Percentiles rank a stretch among this genome's conserved stretches.
Evolutionary conservation across 257 asterid genomes (phyloP).

Genomic region (Echites panduratus): DNA sequence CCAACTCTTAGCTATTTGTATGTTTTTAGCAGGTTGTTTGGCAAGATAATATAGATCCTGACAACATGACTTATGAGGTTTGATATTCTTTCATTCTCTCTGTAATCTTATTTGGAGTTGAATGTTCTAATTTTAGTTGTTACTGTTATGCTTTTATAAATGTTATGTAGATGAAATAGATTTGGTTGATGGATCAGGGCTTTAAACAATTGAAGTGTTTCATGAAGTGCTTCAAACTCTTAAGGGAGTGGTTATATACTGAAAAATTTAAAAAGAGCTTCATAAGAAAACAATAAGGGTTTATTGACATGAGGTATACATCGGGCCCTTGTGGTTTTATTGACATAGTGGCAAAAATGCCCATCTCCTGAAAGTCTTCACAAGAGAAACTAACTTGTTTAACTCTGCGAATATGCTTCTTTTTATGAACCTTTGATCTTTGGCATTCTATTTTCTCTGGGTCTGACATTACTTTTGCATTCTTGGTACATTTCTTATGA

Average conservation of each 20-base stretch:
- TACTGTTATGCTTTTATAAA: not conserved
- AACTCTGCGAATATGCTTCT: not conserved
- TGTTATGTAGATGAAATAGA: not conserved
- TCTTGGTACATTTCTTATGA: not conserved
- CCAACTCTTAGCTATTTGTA: not conserved
- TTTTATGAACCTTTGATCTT: too few relatives aligned
- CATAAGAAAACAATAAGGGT: not conserved
- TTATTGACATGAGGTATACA: too few relatives aligned
- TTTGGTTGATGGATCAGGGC: not conserved
- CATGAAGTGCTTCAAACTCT: too few relatives aligned
- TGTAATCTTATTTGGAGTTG: not conserved
- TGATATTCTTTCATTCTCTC: not conserved
- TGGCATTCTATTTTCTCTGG: not conserved
- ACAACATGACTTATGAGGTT: slow-evolving; percentile 88
- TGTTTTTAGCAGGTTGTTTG: slow-evolving; percentile 44
- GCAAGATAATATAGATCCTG: slow-evolving; percentile 79
- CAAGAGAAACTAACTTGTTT: not conserved
- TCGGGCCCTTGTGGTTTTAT: not conserved
- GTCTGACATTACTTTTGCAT: not conserved
- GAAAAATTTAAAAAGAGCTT: not conserved
- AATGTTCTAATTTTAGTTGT: not conserved
- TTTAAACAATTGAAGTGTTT: not conserved
- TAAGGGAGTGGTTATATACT: not conserved
- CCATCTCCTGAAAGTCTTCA: not conserved
- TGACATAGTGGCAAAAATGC: not conserved